Evolutionary conservation across 306 rosid species (phyloP).

Genomic region (Rosa persica): DNA sequence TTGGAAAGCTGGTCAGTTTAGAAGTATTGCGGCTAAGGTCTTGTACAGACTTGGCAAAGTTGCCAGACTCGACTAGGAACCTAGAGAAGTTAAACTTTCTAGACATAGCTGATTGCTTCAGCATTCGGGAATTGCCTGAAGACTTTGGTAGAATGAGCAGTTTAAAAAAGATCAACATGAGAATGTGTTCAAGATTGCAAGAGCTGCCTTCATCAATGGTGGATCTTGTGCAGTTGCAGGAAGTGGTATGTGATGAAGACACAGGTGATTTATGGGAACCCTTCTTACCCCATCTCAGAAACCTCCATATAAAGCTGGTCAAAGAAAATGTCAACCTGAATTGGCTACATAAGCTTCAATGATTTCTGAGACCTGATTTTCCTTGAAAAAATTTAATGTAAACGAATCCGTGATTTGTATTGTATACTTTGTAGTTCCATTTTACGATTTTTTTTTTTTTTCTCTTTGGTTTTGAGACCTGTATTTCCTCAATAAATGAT

Average conservation of each 20-base stretch:
- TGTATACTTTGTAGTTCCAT: no score
- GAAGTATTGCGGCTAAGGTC: constrained; percentile 53
- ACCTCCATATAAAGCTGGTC: neutral
- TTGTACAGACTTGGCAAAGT: constrained; percentile 38
- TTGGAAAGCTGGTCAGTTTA: constrained; percentile 44
- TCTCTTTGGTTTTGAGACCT: no score
- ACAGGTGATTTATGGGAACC: neutral
- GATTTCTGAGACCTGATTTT: neutral
- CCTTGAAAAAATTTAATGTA: neutral
- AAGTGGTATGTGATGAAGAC: constrained; percentile 47
- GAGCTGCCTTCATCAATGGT: constrained; percentile 36
- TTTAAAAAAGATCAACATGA: constrained; percentile 37
- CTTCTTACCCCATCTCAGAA: neutral
- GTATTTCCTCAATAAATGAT: no score
- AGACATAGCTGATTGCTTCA: constrained; percentile 57
- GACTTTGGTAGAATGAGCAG: constrained; percentile 37
- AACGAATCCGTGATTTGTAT: neutral
- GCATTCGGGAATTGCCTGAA: constrained; percentile 46
- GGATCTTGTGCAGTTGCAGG: constrained; percentile 22
- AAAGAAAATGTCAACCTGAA: constrained; percentile 6
- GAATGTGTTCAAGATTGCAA: constrained; percentile 30
- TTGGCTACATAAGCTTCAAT: neutral
- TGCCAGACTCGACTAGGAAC: constrained; percentile 41
- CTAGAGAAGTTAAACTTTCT: constrained; percentile 41
- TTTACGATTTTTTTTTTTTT: no score